Conservation (phyloP, 2,329 filamentous ascomycete species). For the Neurospora crassa region DNA sequence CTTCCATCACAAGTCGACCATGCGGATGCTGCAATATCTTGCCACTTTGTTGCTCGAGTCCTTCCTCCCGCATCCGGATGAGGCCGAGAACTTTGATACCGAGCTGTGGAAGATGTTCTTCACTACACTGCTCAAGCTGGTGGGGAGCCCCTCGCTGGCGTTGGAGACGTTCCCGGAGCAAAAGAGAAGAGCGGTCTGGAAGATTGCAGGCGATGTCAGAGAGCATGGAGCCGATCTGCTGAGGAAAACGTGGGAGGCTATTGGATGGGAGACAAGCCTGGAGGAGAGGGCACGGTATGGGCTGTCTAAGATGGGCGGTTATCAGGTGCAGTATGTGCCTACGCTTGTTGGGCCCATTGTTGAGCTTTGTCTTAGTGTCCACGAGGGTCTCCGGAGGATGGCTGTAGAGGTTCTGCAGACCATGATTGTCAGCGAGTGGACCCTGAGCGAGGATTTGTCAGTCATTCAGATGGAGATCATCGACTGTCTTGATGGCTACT, state of each 20-base stretch:
- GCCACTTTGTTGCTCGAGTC: conserved; percentile 70
- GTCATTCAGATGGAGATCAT: conserved; percentile 95
- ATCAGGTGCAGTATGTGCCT: conserved; percentile 97
- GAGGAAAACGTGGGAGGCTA: conserved; percentile 81
- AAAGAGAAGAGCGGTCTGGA: conserved; percentile 94
- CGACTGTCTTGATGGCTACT: conserved; percentile 80
- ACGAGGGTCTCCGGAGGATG: conserved; percentile 80
- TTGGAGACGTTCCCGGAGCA: conserved; percentile 96
- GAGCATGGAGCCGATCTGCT: conserved; percentile 84
- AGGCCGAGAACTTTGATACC: conserved; percentile 85
- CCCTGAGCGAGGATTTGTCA: conserved; percentile 81
- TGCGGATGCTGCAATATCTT: conserved; percentile 76
- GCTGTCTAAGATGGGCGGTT: conserved; percentile 79
- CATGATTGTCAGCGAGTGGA: conserved; percentile 99
- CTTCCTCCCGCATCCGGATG: conserved; percentile 80
- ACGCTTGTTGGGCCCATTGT: conserved; percentile 85
- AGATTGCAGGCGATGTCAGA: conserved; percentile 92
- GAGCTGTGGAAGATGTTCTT: conserved; percentile 94
- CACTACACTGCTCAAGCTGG: conserved; percentile 75
- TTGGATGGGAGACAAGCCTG: conserved; percentile 83
- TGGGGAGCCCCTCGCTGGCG: conserved; percentile 79
- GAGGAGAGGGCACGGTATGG: conserved; percentile 75
- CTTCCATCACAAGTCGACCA: conserved; percentile 82
- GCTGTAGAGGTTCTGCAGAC: conserved; percentile 90
- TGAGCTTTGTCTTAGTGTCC: conserved; percentile 88